A percentile compares a stretch with the other conserved stretches of the same genome.
Evolutionary conservation across 495 filamentous ascomycete genomes (phyloP).

Genomic region (Articulospora tetracladia): DNA sequence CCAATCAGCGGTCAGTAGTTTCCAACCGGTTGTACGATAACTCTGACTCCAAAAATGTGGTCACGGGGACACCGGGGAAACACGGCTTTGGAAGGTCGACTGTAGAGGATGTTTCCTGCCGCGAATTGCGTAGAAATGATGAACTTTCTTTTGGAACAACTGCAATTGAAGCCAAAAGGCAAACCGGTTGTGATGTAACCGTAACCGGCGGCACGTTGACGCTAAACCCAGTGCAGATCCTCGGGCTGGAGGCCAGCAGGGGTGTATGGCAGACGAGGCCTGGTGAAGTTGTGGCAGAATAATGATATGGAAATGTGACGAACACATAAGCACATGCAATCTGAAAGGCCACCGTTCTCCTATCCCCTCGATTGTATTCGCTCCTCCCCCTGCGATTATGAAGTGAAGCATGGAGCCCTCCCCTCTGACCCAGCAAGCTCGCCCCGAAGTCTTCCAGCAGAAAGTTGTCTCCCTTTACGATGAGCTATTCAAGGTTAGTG

Average conservation of each 20-base stretch:
- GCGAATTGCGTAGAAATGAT: neutral
- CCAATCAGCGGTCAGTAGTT: slow-evolving; percentile 1
- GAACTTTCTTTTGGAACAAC: neutral
- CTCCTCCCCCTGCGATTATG: slow-evolving; percentile 13
- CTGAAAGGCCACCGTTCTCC: neutral
- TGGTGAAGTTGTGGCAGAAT: neutral
- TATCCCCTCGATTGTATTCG: neutral
- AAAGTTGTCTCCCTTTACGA: slow-evolving; percentile 92
- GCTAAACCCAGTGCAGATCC: slow-evolving; percentile 9
- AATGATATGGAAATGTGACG: neutral
- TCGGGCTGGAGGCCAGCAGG: neutral
- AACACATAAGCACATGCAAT: neutral
- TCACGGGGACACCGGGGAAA: neutral
- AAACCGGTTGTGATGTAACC: neutral
- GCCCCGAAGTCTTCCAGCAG: slow-evolving; percentile 86
- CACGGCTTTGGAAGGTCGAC: no score
- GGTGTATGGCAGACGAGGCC: neutral
- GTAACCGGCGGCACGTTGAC: neutral
- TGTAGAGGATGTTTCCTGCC: no score
- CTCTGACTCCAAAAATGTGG: neutral
- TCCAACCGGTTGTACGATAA: neutral
- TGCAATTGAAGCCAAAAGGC: neutral
- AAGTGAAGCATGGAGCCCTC: slow-evolving; percentile 72
- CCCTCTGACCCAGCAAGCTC: slow-evolving; percentile 87
- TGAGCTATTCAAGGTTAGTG: slow-evolving; percentile 73